Conservation (phyloP, 2,329 filamentous ascomycete species). For the Talaromyces rugulosus region DNA sequence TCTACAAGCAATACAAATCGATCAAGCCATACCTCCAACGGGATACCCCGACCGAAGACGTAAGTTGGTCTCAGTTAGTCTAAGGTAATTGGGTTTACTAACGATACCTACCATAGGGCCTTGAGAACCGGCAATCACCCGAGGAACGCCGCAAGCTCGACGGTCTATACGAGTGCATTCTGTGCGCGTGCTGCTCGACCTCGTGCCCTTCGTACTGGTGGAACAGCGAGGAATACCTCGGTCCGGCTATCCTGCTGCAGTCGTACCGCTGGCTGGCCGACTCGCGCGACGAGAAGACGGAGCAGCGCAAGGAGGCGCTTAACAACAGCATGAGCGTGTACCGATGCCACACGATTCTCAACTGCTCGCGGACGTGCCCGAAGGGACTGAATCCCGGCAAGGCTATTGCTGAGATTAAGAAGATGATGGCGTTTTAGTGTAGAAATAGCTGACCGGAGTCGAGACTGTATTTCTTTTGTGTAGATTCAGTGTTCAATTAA, state of each 20-base stretch:
- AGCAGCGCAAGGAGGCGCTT: constrained; percentile 81
- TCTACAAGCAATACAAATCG: constrained; percentile 99
- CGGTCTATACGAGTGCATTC: constrained; percentile 97
- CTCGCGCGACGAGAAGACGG: constrained; percentile 85
- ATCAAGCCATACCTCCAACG: constrained; percentile 98
- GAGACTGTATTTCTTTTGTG: not conserved
- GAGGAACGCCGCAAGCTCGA: constrained; percentile 95
- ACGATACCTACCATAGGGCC: constrained; percentile 57
- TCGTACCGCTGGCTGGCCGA: constrained; percentile 97
- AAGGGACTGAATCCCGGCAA: constrained; percentile 96
- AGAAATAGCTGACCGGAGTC: not conserved
- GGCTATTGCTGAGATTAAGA: constrained; percentile 98
- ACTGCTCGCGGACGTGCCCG: constrained; percentile 95
- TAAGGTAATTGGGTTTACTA: not conserved
- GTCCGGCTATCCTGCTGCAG: constrained; percentile 92
- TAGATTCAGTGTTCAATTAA: not conserved
- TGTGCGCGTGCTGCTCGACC: constrained; percentile 98
- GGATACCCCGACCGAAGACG: constrained; percentile 76
- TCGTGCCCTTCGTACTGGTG: constrained; percentile 99
- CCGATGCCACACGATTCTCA: constrained; percentile 98
- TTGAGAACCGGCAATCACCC: constrained; percentile 86
- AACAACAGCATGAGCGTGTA: constrained; percentile 99
- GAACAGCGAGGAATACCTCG: constrained; percentile 98
- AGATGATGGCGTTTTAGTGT: constrained; percentile 66
- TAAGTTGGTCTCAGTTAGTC: constrained; percentile 47